Conservation (phyloP, 2,329 filamentous ascomycete species). For the Colletotrichum agaves region DNA sequence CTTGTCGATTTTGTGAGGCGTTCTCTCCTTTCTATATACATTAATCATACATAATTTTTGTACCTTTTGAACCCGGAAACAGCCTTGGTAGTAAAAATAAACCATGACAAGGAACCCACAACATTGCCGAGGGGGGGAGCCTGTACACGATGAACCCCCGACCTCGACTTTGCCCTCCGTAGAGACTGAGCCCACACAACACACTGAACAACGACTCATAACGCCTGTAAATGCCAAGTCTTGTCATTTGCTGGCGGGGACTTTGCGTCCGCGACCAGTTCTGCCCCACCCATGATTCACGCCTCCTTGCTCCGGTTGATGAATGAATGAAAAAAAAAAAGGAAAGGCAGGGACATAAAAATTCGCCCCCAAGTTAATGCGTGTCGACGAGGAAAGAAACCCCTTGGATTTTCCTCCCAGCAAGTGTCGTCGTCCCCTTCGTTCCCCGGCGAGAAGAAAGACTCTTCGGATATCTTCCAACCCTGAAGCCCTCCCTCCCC, state of each 20-base stretch:
- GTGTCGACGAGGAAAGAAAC: slow-evolving; percentile 6
- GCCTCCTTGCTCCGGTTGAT: slow-evolving; percentile 30
- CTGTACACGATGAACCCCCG: not conserved
- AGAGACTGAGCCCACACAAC: not conserved
- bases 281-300: slow-evolving; percentile 29
- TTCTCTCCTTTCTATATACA: slow-evolving; percentile 29
- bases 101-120: slow-evolving; percentile 4
- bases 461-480: not conserved
- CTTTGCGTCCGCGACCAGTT: slow-evolving; percentile 28
- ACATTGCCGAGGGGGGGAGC: slow-evolving; percentile 2
- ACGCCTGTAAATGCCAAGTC: slow-evolving; percentile 38
- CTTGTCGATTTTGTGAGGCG: slow-evolving; percentile 24
- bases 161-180: slow-evolving; percentile 1
- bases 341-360: not conserved
- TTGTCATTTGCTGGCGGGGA: slow-evolving; percentile 26
- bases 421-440: slow-evolving; percentile 1
- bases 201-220: slow-evolving; percentile 2
- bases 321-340: not conserved
- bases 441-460: not conserved
- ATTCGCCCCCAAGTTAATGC: slow-evolving; percentile 18
- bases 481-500: not conserved
- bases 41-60: slow-evolving; percentile 30
- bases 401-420: not conserved
- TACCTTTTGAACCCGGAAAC: not conserved
- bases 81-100: not conserved